phyloP scores from a whole-genome alignment of 495 filamentous ascomycete genomes.

The Lichenothelia convexa region DNA sequence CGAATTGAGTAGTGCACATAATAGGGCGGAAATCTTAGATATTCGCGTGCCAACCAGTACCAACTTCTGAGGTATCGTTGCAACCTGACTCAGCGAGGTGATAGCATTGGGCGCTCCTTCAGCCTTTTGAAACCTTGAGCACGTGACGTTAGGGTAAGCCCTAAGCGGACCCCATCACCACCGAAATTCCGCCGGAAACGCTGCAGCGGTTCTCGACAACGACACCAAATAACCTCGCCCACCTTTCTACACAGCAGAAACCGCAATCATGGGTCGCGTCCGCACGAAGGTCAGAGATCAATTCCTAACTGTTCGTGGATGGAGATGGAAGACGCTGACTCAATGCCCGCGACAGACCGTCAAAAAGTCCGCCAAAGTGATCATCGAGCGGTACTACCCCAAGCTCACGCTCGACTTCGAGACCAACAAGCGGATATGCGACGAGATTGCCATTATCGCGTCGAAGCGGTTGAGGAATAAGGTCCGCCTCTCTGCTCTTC shows the following conservation, averaged over 20 bases:
- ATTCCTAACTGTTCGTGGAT: conserved; percentile 6
- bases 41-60: no score
- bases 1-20: no score
- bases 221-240: background rate
- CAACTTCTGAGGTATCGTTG: no score
- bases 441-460: conserved; percentile 99
- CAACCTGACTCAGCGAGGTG: no score
- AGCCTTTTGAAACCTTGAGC: no score
- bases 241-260: conserved; percentile 13
- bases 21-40: no score
- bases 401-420: conserved; percentile 98
- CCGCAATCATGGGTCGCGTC: conserved; percentile 90
- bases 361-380: conserved; percentile 99
- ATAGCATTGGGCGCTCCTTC: no score
- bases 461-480: conserved; percentile 97
- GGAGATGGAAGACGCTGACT: conserved; percentile 3
- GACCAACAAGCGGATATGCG: conserved; percentile 99
- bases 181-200: no score
- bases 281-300: conserved; percentile 47
- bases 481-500: conserved; percentile 28
- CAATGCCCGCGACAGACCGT: conserved; percentile 49
- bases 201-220: no score
- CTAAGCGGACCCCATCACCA: no score
- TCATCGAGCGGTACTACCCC: conserved; percentile 81
- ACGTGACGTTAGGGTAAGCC: no score